Percentiles rank a stretch among this genome's conserved stretches.
These are phyloP conservation scores for Cylindrotheca closterium DNA, from an alignment of 108 stramenopile species.

Conservation along the genomic window DNA sequence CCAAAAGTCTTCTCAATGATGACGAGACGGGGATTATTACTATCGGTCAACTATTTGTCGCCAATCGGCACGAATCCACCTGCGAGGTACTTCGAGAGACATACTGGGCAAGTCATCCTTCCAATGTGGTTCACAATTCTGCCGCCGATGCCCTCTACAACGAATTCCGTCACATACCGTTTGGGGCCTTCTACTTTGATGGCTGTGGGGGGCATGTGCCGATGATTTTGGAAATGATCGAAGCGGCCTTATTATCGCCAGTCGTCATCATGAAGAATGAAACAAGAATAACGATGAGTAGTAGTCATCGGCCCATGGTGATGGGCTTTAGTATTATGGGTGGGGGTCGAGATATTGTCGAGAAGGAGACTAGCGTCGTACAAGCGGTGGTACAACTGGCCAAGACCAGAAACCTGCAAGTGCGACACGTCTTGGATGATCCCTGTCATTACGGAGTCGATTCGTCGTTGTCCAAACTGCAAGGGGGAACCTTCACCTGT, in stretches of 20 bases:
- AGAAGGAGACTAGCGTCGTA: conserved; percentile 33
- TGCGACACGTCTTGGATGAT: conserved; percentile 41
- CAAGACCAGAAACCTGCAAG: conserved; percentile 29
- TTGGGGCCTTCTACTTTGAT: conserved; percentile 53
- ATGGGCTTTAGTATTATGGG: conserved; percentile 50
- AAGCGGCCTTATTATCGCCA: conserved; percentile 36
- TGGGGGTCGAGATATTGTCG: conserved; percentile 37
- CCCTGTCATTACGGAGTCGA: conserved; percentile 30
- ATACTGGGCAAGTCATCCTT: conserved; percentile 11
- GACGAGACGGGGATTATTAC: no score
- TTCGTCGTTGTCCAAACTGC: no score
- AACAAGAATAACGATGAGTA: neutral
- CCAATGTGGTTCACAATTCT: conserved; percentile 35
- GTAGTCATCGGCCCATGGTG: conserved; percentile 21
- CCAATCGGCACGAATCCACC: conserved; percentile 45
- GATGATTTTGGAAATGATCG: conserved; percentile 45
- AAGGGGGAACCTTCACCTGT: no score
- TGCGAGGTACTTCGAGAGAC: conserved; percentile 23
- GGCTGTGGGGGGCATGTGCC: conserved; percentile 47
- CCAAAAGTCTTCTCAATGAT: conserved; percentile 26
- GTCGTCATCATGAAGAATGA: neutral
- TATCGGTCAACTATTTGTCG: conserved; percentile 38
- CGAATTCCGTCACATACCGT: conserved; percentile 9
- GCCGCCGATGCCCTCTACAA: conserved; percentile 41
- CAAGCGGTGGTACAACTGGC: conserved; percentile 37